phyloP scores from a whole-genome alignment of 805 yeast species.

The Yamadazyma laniorum region DNA sequence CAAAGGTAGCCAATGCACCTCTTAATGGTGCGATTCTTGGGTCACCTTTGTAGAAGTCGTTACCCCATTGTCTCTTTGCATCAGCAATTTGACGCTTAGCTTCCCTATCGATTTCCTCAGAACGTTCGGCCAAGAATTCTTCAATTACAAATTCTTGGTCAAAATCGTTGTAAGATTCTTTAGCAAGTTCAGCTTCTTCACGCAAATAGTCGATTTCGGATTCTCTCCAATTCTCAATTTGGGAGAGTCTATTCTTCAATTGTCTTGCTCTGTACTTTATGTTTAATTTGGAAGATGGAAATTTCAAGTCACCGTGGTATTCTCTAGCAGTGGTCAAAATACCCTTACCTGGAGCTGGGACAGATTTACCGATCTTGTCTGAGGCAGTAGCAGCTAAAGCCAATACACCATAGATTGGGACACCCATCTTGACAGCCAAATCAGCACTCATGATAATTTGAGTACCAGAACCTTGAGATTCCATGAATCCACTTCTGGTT shows the following conservation, averaged over 20 bases:
- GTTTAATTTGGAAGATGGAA: conserved; percentile 77
- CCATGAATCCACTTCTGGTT: conserved; percentile 97
- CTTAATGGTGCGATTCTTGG: conserved; percentile 95
- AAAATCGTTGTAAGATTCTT: conserved; percentile 52
- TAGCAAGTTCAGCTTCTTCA: conserved; percentile 63
- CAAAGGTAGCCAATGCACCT: conserved; percentile 94
- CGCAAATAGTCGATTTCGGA: conserved; percentile 67
- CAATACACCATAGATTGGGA: conserved; percentile 93
- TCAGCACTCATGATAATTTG: conserved; percentile 95
- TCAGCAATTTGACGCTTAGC: conserved; percentile 79
- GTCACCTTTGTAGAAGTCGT: conserved; percentile 85
- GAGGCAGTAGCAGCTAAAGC: conserved; percentile 96
- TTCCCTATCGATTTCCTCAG: conserved; percentile 84
- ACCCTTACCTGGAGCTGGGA: conserved; percentile 99
- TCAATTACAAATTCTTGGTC: conserved; percentile 44
- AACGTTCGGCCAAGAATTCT: conserved; percentile 71
- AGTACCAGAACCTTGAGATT: conserved; percentile 98
- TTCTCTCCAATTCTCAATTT: conserved; percentile 83
- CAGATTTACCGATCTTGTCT: conserved; percentile 97
- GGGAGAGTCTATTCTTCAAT: conserved; percentile 71
- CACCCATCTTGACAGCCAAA: conserved; percentile 96
- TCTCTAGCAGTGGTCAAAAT: conserved; percentile 97
- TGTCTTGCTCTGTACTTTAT: conserved; percentile 93
- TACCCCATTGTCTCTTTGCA: conserved; percentile 94
- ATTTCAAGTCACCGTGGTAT: conserved; percentile 75